Evolutionary conservation across 1,284 basidiomycete genomes (phyloP), one percentile per base, ranked within the genome.

Genomic region (Leccinum griseonigrum): DNA sequence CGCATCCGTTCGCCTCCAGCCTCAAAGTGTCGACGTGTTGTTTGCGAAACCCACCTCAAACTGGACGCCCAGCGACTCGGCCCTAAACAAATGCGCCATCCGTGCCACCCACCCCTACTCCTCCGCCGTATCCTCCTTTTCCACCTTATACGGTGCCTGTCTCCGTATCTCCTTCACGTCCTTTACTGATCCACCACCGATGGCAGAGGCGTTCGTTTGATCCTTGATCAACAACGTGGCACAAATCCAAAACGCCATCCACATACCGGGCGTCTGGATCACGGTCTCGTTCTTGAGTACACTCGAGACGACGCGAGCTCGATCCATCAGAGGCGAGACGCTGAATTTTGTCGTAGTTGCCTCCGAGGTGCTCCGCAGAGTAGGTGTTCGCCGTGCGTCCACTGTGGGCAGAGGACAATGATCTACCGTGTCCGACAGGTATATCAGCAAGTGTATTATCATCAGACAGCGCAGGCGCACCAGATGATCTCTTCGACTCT

Each of bases 211-310:
- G 32, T 34, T 13, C 11, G 32, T 34, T 13, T 13, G 34, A 36
- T 36, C 34, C 34, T 36, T 36, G 34, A 36, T 36, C 34, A 14
- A 36, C 34, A 87, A 97, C 94, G 69, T 92, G 88, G 69, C 94
- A 97, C 34, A 98, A 79, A 60, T 95, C 93, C 16, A 98, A 81
- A 1, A 97, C 91, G 9, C 95, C 95, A 62, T 92, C 86, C 11
- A 97, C 95, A 67, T 98, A 95, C 95, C 92, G 0, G 92, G 90
- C 0, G 88, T 85, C 71, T 96, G 94, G 64, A 98, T 90, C 51
- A 94, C 81, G 0, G 95, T 97, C 75, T 96, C 94, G 72, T 97
- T 97, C 80, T 96, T 97, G 59, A 98, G 83, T 0, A 98, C 90
- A 4, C 91, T 94, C 2, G 93, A 93, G 43, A 97, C 88, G 61